Percentiles rank a stretch among this genome's conserved stretches.
These are phyloP conservation scores for Plantago lanceolata DNA, from an alignment of 305 asterid genomes.

Conservation along the genomic window DNA sequence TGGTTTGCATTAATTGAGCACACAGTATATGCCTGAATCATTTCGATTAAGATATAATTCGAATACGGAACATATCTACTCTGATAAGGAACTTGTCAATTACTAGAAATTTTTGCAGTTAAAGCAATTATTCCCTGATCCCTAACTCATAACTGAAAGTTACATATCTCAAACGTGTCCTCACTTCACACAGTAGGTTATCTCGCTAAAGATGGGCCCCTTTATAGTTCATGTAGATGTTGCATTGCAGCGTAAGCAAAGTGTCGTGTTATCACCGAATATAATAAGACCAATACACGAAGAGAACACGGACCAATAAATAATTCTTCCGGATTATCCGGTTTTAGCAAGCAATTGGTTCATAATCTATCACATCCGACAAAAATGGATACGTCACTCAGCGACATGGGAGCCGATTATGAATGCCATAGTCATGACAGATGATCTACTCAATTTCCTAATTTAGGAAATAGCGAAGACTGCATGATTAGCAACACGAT, in stretches of 20 bases:
- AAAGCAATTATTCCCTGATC: constrained; percentile 1
- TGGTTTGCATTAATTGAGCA: constrained; percentile 13
- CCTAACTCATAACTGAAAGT: constrained; percentile 12
- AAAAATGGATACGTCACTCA: constrained; percentile 7
- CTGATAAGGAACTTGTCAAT: constrained; percentile 1
- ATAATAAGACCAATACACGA: constrained; percentile 18
- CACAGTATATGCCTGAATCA: background rate
- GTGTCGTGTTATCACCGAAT: constrained; percentile 8
- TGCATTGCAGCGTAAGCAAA: constrained; percentile 18
- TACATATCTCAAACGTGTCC: constrained; percentile 12
- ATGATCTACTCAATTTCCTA: constrained; percentile 8
- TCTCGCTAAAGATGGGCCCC: constrained; percentile 21
- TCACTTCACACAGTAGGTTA: constrained; percentile 17
- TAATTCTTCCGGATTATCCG: constrained; percentile 12
- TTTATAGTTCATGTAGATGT: constrained; percentile 4
- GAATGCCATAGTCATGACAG: constrained; percentile 19
- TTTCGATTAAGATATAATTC: constrained; percentile 8
- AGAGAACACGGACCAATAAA: constrained; percentile 20
- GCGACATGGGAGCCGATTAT: constrained; percentile 14
- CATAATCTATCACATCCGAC: constrained; percentile 9
- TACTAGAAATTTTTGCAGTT: constrained; percentile 5
- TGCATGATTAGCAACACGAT: background rate
- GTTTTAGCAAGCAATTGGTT: constrained; percentile 16
- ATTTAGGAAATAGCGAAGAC: constrained; percentile 3
- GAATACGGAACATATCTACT: constrained; percentile 9